Percentiles rank a stretch among this genome's conserved stretches.
Evolutionary conservation across 176 grass and related monocot species (phyloP).

Genomic region (Saccharum officinarum): DNA sequence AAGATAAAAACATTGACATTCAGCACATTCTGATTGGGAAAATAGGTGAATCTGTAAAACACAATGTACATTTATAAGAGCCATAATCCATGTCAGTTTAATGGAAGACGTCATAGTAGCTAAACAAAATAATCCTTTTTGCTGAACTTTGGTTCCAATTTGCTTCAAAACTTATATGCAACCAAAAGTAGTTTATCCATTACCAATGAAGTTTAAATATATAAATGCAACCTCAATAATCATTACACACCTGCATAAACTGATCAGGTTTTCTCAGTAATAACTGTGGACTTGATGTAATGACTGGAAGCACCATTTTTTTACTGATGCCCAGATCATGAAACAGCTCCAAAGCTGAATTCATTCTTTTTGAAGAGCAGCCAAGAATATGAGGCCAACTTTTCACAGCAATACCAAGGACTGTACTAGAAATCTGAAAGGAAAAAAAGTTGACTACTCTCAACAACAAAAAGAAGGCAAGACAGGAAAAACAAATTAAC

Average conservation of each 20-base stretch:
- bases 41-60: conserved; percentile 12
- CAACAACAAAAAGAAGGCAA: conserved; percentile 1
- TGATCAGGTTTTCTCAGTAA: conserved; percentile 80
- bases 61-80: background rate
- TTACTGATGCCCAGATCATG: conserved; percentile 63
- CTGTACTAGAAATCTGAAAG: conserved; percentile 62
- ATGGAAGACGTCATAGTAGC: background rate
- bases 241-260: conserved; percentile 55
- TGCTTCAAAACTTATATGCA: conserved; percentile 9
- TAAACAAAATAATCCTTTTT: background rate
- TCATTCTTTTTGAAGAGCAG: conserved; percentile 72
- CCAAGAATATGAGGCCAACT: conserved; percentile 93
- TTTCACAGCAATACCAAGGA: conserved; percentile 49
- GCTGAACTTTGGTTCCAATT: background rate
- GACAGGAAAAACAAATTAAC: background rate
- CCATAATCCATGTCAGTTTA: background rate
- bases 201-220: background rate
- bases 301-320: conserved; percentile 69
- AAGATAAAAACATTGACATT: background rate
- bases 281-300: conserved; percentile 91
- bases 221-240: conserved; percentile 5
- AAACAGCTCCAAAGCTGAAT: conserved; percentile 57
- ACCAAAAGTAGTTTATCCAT: conserved; percentile 18
- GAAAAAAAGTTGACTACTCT: background rate
- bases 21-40: background rate